Percentiles rank a stretch among this genome's conserved stretches.
phyloP scores from a whole-genome alignment of 2,329 filamentous ascomycete genomes.

The Colletotrichum endophyticum region DNA sequence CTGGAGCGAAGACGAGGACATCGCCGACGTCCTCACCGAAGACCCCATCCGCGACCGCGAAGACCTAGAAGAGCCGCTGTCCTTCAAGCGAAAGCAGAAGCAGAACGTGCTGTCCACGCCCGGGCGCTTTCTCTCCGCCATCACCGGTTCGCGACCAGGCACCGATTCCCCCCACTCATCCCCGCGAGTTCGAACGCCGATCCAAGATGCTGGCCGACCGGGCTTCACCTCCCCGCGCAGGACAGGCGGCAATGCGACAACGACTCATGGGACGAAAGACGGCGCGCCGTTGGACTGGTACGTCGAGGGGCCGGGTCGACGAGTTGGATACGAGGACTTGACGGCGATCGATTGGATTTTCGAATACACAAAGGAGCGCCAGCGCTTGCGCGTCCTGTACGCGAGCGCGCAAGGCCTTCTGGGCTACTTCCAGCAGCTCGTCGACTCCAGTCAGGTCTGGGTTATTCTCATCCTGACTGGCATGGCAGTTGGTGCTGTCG shows the following conservation, averaged over 20 bases:
- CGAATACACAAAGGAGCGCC: conserved; percentile 95
- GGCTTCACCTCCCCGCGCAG: conserved; percentile 18
- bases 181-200: conserved; percentile 19
- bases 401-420: conserved; percentile 72
- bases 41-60: conserved; percentile 60
- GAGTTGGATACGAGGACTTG: conserved; percentile 94
- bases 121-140: conserved; percentile 51
- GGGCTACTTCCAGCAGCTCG: conserved; percentile 73
- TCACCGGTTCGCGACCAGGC: conserved; percentile 43
- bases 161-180: conserved; percentile 16
- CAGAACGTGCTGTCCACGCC: conserved; percentile 50
- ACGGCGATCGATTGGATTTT: conserved; percentile 99
- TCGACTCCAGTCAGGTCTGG: conserved; percentile 93
- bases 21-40: conserved; percentile 50
- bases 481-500: conserved; percentile 80
- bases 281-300: conserved; percentile 77
- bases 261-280: conserved; percentile 42
- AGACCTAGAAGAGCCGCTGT: conserved; percentile 57
- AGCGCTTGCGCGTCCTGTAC: conserved; percentile 79
- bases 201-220: conserved; percentile 25
- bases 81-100: conserved; percentile 75
- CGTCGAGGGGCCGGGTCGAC: conserved; percentile 82
- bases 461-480: conserved; percentile 86
- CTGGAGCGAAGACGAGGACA: conserved; percentile 42
- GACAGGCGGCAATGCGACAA: conserved; percentile 15